Evolutionary conservation across 208 protist species (phyloP).

Genomic region (Endotrypanum monterogeii): DNA sequence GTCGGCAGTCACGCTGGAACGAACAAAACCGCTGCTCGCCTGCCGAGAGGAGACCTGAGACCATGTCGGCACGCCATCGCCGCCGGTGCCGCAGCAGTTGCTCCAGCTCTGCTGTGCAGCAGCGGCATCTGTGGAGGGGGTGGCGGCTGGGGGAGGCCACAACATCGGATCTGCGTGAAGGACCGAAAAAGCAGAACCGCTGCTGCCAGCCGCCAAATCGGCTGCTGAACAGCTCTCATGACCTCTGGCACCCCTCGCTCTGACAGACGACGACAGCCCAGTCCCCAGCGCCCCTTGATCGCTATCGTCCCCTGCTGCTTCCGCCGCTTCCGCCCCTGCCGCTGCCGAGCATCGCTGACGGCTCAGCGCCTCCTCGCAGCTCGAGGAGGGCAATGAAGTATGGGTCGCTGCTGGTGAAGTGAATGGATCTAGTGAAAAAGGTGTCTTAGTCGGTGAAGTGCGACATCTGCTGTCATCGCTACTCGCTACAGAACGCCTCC

Average conservation of each 20-base stretch:
- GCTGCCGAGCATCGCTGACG: neutral
- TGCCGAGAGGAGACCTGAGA: neutral
- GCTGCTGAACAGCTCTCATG: neutral
- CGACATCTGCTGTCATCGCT: neutral
- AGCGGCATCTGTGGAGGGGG: neutral
- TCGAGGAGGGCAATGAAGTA: neutral
- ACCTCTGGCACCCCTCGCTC: neutral
- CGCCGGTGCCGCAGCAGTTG: neutral
- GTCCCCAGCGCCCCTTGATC: neutral
- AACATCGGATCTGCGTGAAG: neutral
- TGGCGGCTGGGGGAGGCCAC: too few relatives aligned
- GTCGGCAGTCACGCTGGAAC: neutral
- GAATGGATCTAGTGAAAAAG: neutral
- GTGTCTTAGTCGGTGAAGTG: neutral
- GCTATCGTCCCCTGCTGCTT: neutral
- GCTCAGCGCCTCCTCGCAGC: neutral
- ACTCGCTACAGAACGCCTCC: neutral
- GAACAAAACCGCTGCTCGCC: neutral
- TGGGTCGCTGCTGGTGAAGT: neutral
- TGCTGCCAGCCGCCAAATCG: neutral
- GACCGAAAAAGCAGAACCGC: neutral
- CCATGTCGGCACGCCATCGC: conserved; percentile 4
- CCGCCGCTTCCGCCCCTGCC: neutral
- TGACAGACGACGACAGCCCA: neutral
- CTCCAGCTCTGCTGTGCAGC: neutral